phyloP scores from a whole-genome alignment of 2,329 filamentous ascomycete genomes.

The Taxawa tesnikishii region DNA sequence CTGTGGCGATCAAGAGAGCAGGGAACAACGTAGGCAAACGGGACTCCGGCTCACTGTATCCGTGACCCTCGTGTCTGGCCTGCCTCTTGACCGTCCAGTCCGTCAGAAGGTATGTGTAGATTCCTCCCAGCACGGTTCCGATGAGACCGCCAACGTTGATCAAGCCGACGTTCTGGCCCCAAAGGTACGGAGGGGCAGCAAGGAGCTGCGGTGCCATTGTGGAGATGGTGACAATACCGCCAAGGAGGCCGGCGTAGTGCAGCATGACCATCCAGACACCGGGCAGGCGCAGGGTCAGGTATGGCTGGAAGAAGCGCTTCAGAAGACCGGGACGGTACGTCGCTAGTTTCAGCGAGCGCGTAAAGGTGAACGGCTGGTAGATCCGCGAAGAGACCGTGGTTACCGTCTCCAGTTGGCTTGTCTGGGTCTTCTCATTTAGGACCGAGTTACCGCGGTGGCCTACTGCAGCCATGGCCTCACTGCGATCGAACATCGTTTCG shows the following conservation, averaged over 20 bases:
- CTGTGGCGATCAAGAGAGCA: constrained; percentile 22
- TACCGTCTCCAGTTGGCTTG: constrained; percentile 12
- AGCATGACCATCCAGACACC: constrained; percentile 29
- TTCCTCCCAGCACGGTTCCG: constrained; percentile 22
- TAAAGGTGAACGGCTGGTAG: constrained; percentile 17
- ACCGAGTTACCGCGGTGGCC: constrained; percentile 6
- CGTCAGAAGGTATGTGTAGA: constrained; percentile 24
- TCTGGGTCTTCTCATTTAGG: constrained; percentile 12
- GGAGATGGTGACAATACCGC: constrained; percentile 25
- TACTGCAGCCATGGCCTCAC: constrained; percentile 10
- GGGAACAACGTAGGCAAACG: constrained; percentile 26
- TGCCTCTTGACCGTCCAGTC: constrained; percentile 24
- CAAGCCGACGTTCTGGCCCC: constrained; percentile 26
- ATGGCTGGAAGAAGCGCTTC: constrained; percentile 24
- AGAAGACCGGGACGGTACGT: constrained; percentile 22
- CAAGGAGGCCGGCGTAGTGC: constrained; percentile 30
- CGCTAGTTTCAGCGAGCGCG: constrained; percentile 22
- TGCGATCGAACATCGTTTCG: constrained; percentile 27
- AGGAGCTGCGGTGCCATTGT: constrained; percentile 25
- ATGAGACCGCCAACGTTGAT: constrained; percentile 26
- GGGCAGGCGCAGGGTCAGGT: constrained; percentile 23
- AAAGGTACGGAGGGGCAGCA: constrained; percentile 26
- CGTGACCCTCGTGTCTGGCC: constrained; percentile 22
- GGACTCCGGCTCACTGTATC: constrained; percentile 27
- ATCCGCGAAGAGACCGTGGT: constrained; percentile 6